Conservation (phyloP, 352 stramenopile species). For the Aphanomyces stellatus region DNA sequence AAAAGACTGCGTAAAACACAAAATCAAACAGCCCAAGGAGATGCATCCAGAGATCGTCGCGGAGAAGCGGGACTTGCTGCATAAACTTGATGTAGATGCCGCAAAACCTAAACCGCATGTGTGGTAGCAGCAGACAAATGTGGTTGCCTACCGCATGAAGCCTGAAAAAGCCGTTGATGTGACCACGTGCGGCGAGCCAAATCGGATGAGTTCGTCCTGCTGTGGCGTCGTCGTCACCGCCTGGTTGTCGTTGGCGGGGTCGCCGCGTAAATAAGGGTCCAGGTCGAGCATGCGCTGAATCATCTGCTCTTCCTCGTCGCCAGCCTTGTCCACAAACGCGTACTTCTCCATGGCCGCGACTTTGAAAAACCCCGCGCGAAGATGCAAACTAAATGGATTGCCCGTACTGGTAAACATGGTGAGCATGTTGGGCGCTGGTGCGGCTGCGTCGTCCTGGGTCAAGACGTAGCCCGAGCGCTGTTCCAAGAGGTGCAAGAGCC, state of each 20-base stretch:
- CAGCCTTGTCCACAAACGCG: not conserved
- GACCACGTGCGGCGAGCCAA: slow-evolving; percentile 18
- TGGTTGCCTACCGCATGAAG: slow-evolving; percentile 12
- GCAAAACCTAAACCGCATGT: slow-evolving; percentile 58
- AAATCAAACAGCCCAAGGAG: slow-evolving; percentile 79
- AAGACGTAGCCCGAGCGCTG: slow-evolving; percentile 70
- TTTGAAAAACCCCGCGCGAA: not conserved
- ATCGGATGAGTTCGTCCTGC: slow-evolving; percentile 14
- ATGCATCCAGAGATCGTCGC: slow-evolving; percentile 56
- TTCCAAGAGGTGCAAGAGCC: slow-evolving; percentile 48
- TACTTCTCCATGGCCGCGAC: slow-evolving; percentile 2
- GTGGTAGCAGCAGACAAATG: no score
- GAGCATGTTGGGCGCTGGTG: not conserved
- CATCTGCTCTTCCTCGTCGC: slow-evolving; percentile 6
- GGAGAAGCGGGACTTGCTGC: slow-evolving; percentile 61
- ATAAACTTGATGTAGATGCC: slow-evolving; percentile 85
- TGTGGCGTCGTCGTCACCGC: not conserved
- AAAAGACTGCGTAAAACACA: slow-evolving; percentile 67
- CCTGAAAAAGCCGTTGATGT: slow-evolving; percentile 11
- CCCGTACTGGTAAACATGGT: not conserved
- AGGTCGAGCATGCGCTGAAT: slow-evolving; percentile 10
- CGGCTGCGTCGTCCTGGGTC: not conserved
- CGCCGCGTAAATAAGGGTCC: slow-evolving; percentile 13
- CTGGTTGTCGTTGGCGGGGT: not conserved
- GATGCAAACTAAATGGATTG: slow-evolving; percentile 7